Percentiles rank a stretch among this genome's conserved stretches.
Evolutionary conservation across 2,329 filamentous ascomycete genomes (phyloP).

Genomic region (Apiospora pterosperma): DNA sequence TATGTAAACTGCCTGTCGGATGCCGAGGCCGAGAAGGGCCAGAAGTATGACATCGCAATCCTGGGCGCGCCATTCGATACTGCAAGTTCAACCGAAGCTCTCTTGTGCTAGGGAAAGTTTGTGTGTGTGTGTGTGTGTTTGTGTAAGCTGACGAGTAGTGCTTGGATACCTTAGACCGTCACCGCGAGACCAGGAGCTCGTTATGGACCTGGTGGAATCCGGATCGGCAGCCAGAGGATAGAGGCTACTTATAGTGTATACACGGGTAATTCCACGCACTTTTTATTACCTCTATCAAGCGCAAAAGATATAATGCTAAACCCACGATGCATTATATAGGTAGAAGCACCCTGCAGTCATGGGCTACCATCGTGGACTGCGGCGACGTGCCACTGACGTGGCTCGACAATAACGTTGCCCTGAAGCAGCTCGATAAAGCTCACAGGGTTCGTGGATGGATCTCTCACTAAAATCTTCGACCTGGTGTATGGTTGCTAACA

Average conservation of each 20-base stretch:
- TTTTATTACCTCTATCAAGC: background rate
- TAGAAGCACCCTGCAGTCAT: constrained; percentile 67
- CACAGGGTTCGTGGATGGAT: constrained; percentile 38
- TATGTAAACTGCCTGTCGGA: constrained; percentile 59
- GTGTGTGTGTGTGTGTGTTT: background rate
- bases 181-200: constrained; percentile 33
- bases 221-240: constrained; percentile 28
- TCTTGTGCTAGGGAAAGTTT: background rate
- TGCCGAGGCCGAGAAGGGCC: constrained; percentile 37
- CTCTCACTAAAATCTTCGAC: background rate
- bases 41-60: constrained; percentile 54
- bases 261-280: constrained; percentile 31
- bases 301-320: constrained; percentile 8
- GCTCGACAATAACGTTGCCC: constrained; percentile 71
- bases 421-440: constrained; percentile 71
- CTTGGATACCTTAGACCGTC: constrained; percentile 17
- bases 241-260: constrained; percentile 40
- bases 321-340: constrained; percentile 17
- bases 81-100: constrained; percentile 19
- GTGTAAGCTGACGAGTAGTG: background rate
- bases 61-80: constrained; percentile 50
- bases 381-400: constrained; percentile 76
- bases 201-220: constrained; percentile 31
- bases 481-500: too few relatives aligned
- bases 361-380: constrained; percentile 72